Evolutionary conservation across 495 filamentous ascomycete species (phyloP), one percentile per base, ranked within the genome.

Genomic region (Penicillium soppii): DNA sequence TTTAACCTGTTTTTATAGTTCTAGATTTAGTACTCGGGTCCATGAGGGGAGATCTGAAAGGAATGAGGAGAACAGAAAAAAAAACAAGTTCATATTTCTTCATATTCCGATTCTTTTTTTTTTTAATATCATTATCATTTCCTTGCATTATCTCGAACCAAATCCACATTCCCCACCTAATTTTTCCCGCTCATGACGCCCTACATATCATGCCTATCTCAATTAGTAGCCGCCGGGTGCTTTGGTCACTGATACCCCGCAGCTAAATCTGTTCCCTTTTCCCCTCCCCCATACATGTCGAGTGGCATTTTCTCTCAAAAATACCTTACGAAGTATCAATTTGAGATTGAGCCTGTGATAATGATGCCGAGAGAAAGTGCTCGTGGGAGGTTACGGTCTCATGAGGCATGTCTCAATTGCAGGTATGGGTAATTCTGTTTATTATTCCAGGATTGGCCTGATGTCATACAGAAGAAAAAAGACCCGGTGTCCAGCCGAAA

Each of bases 331-430:
- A 20, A 8, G 17, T 20, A 38, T 38, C 33, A 17, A 36, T 17
- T 17, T 15, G 6, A 15, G 7, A 17, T 36, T 27, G 25, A 9
- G 30, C 21, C 13, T 3, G 22, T 30, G 7, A 21, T 44, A 5
- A 40, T 40, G 26, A 67, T 71, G 69, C 65, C 68, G 44, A 65
- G 63, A 22, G 66, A 68, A 43, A 63, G 49, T 56, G 57, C 52
- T 53, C 73, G 72, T 25, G 69, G 72, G 47, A 63, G 73, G 56
- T 56, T 74, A 47, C 70, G 72, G 30, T 75, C 73, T 35, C 70
- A 76, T 48, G 70, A 75, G 52, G 73, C 73, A 33, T 76, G 73
- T 53, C 60, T 74, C 21, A 73, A 74, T 40, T 76, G 73, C 66
- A 55, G 72, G 72, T 72, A 30, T 47, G 56, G 32, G n/a, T n/a